Evolutionary conservation across 1,284 basidiomycete genomes (phyloP).

Genomic region (Ceratobasidium sp.): DNA sequence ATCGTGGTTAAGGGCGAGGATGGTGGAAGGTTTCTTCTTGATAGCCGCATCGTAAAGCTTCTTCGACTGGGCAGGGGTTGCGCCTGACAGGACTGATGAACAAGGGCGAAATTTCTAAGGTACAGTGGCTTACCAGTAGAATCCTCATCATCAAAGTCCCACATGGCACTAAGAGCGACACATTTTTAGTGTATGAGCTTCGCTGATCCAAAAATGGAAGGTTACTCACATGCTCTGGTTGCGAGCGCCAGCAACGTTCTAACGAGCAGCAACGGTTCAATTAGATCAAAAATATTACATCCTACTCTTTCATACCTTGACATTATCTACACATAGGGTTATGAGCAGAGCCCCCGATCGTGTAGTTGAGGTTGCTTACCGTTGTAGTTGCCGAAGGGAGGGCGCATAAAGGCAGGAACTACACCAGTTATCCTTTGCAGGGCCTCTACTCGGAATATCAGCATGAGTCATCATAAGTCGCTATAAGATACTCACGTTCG

Average conservation of each 20-base stretch:
- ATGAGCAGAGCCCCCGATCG: not conserved
- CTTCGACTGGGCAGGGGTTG: constrained; percentile 13
- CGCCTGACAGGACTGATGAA: constrained; percentile 4
- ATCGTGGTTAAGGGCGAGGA: constrained; percentile 49
- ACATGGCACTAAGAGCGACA: constrained; percentile 28
- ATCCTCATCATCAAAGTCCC: constrained; percentile 47
- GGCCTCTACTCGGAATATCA: constrained; percentile 29
- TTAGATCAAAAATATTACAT: not conserved
- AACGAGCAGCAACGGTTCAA: not conserved
- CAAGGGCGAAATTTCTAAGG: not conserved
- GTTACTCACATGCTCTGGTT: constrained; percentile 20
- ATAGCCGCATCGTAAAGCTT: constrained; percentile 10
- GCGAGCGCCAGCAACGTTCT: constrained; percentile 30
- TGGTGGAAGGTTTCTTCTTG: constrained; percentile 13
- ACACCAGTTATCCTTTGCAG: constrained; percentile 44
- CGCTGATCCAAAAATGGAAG: not conserved
- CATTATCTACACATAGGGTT: constrained; percentile 15
- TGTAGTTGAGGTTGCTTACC: constrained; percentile 31
- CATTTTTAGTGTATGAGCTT: not conserved
- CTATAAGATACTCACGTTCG: constrained; percentile 13
- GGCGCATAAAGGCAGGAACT: constrained; percentile 47
- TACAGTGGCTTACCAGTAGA: constrained; percentile 21
- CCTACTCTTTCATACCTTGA: not conserved
- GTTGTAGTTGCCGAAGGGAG: constrained; percentile 50
- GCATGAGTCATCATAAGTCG: not conserved